Base-by-base conservation (phyloP, 2,329 filamentous ascomycete species). In the Venturia nashicola region DNA sequence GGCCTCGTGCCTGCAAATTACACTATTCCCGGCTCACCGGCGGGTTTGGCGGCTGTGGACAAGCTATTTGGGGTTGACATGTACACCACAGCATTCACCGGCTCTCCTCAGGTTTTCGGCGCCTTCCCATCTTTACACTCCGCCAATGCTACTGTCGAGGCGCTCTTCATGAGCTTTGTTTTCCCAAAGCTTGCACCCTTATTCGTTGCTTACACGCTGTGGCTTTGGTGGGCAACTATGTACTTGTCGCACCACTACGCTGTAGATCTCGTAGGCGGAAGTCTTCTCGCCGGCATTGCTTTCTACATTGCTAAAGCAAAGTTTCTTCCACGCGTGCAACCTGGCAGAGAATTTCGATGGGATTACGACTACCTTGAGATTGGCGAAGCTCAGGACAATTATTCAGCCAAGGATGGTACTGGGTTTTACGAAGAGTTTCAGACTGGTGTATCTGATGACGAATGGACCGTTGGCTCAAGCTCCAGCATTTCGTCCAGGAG, bases 221-320 rank as follows among this genome's bases (percentile, higher is more conserved):
- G 93, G 93, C 86, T 97, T 71, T 97, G 91, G 90, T 97, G 93
- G 91, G 89, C 92, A 14, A 97, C 93, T 69, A 96, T 97, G 91
- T 97, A 97, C 73, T 84, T 97, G 62, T 95, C 90, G 71, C 93
- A 97, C 76, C 93, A 97, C 78, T 97, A 97, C 73, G 93, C 92
- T 40, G 89, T 97, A 48, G 93, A 97, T 74, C 81, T 97, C 61
- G 90, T 97, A 34, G 90, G 84, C 43, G 93, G 93, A 69, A 91
- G 88, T 73, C 80, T 96, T 61, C 75, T 78, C 65, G 88, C 91
- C 32, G 87, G 87, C 14, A 79, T 88, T 61, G 86, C 88, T 65
- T 97, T 90, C 80, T 96, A 93, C 77, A 84, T 91, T 66, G 85
- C 89, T 64, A 89, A 90, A 72, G 83, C 87, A 51, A 86, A 86